phyloP scores from a whole-genome alignment of 208 protist genomes.

The Acanthamoeba lenticulata region DNA sequence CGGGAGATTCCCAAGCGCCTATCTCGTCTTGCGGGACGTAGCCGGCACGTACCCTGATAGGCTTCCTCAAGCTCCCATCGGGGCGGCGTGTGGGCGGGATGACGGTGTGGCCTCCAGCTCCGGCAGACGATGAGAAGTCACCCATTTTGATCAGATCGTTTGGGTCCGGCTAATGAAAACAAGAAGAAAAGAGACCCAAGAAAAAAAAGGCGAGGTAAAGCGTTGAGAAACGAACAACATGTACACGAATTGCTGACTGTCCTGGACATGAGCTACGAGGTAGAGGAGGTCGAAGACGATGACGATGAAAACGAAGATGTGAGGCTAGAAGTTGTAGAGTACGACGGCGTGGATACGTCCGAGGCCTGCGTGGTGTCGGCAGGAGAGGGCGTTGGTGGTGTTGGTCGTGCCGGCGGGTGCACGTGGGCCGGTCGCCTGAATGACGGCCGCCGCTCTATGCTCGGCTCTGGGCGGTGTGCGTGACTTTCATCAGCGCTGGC shows the following conservation, averaged over 20 bases:
- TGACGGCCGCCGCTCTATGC: background rate
- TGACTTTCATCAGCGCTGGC: too few species aligned
- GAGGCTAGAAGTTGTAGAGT: background rate
- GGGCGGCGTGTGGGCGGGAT: slow-evolving; percentile 45
- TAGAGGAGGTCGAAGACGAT: background rate
- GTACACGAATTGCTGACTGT: too few species aligned
- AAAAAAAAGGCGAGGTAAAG: too few species aligned
- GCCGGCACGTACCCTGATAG: slow-evolving; percentile 36
- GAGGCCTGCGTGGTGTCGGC: background rate
- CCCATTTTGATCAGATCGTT: background rate
- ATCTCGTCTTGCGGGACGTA: slow-evolving; percentile 63
- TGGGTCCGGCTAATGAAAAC: too few species aligned
- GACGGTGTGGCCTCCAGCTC: background rate
- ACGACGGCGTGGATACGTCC: background rate
- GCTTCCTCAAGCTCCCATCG: slow-evolving; percentile 64
- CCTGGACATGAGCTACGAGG: background rate
- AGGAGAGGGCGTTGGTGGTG: background rate
- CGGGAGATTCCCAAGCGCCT: slow-evolving; percentile 38
- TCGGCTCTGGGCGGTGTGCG: too few species aligned
- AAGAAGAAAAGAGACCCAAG: too few species aligned
- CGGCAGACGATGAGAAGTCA: background rate
- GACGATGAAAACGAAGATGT: background rate
- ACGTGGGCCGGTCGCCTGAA: background rate
- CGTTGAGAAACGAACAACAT: too few species aligned
- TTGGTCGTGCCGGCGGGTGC: background rate